Evolutionary conservation across 1,139 yeast species (phyloP).

Genomic region (Pichia sp.): DNA sequence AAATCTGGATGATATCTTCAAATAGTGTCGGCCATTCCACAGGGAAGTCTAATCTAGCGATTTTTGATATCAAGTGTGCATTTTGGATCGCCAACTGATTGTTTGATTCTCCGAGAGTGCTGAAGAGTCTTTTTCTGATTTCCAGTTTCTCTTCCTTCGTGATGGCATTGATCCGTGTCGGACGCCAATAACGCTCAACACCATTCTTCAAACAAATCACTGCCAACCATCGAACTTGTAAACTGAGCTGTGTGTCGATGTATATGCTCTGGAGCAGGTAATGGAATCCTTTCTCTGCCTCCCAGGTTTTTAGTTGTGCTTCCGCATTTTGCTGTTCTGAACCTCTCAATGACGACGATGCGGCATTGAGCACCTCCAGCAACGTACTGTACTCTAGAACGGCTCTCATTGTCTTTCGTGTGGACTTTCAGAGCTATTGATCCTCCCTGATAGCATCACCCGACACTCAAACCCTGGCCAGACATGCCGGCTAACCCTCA

Average conservation of each 20-base stretch:
- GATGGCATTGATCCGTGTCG: slow-evolving; percentile 53
- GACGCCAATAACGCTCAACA: slow-evolving; percentile 77
- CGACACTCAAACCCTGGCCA: not conserved
- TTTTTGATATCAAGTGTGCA: slow-evolving; percentile 75
- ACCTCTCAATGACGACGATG: slow-evolving; percentile 28
- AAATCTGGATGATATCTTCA: slow-evolving; percentile 53
- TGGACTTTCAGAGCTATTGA: no score
- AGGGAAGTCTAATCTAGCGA: slow-evolving; percentile 84
- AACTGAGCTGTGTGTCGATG: slow-evolving; percentile 50
- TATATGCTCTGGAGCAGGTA: slow-evolving; percentile 44
- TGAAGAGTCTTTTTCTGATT: slow-evolving; percentile 58
- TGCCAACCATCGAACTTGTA: slow-evolving; percentile 80
- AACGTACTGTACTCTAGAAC: slow-evolving; percentile 26
- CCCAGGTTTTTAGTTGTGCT: slow-evolving; percentile 64
- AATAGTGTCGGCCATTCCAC: slow-evolving; percentile 78
- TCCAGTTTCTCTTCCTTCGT: slow-evolving; percentile 62
- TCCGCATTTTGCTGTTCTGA: slow-evolving; percentile 48
- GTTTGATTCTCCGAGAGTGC: slow-evolving; percentile 62
- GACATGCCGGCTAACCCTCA: not conserved
- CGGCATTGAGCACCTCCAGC: slow-evolving; percentile 24
- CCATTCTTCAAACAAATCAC: slow-evolving; percentile 87
- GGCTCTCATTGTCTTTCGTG: not conserved
- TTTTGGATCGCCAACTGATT: slow-evolving; percentile 74
- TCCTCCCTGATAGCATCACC: not conserved
- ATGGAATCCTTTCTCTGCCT: slow-evolving; percentile 48